A percentile compares a stretch with the other conserved stretches of the same genome.
phyloP scores from a whole-genome alignment of 1,139 yeast genomes.

The Geotrichum bryndzae region DNA sequence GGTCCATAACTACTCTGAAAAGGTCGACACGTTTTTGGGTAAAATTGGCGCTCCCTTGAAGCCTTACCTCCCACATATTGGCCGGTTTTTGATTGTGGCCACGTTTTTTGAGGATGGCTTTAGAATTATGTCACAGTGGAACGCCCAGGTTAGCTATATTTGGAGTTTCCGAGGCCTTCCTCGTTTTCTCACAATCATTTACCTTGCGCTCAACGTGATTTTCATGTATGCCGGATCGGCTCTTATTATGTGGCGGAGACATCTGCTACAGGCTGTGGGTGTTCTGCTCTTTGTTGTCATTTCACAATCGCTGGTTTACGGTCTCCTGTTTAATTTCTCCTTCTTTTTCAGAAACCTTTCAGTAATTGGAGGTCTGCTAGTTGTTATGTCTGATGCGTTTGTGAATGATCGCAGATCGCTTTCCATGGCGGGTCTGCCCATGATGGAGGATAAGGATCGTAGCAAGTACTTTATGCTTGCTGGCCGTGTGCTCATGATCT shows the following conservation, averaged over 20 bases:
- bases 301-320: slow-evolving; percentile 84
- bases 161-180: slow-evolving; percentile 78
- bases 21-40: slow-evolving; percentile 34
- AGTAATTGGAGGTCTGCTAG: slow-evolving; percentile 85
- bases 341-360: slow-evolving; percentile 83
- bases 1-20: slow-evolving; percentile 26
- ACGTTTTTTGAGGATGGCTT: slow-evolving; percentile 89
- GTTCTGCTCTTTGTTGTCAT: slow-evolving; percentile 67
- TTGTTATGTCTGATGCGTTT: slow-evolving; percentile 83
- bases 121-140: slow-evolving; percentile 84
- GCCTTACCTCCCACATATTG: slow-evolving; percentile 63
- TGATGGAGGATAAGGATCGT: slow-evolving; percentile 74
- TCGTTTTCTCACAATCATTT: slow-evolving; percentile 63
- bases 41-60: slow-evolving; percentile 36
- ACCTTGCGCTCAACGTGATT: slow-evolving; percentile 57
- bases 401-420: slow-evolving; percentile 70
- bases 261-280: slow-evolving; percentile 65
- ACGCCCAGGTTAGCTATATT: slow-evolving; percentile 80
- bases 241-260: slow-evolving; percentile 63
- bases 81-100: slow-evolving; percentile 86
- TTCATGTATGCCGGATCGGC: slow-evolving; percentile 72
- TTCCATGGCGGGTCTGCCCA: slow-evolving; percentile 85
- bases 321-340: slow-evolving; percentile 72
- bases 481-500: slow-evolving; percentile 80
- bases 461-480: slow-evolving; percentile 81